phyloP scores from a whole-genome alignment of 805 yeast species.

The Hyphopichia homilentoma region DNA sequence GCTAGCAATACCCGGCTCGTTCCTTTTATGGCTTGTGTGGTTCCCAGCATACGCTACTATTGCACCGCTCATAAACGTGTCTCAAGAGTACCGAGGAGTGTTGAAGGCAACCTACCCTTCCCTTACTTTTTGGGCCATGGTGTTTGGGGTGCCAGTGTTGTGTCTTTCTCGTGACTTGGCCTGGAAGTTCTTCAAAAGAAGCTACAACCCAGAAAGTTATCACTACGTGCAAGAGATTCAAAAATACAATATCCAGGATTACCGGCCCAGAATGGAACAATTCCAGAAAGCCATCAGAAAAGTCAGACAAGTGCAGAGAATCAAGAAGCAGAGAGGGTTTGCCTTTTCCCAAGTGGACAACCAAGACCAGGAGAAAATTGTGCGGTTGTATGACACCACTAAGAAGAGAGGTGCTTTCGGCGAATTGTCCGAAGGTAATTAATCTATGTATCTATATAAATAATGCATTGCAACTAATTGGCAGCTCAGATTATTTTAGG shows the following conservation, averaged over 20 bases:
- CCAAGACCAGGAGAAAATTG: conserved; percentile 87
- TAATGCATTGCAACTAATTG: no score
- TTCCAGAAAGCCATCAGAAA: conserved; percentile 96
- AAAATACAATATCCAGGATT: conserved; percentile 88
- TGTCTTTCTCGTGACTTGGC: conserved; percentile 84
- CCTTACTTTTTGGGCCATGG: conserved; percentile 77
- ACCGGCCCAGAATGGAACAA: conserved; percentile 93
- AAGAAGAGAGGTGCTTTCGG: conserved; percentile 76
- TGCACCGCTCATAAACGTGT: conserved; percentile 80
- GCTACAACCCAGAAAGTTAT: conserved; percentile 86
- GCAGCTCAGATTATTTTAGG: no score
- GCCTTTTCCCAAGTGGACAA: conserved; percentile 93
- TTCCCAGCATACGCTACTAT: conserved; percentile 84
- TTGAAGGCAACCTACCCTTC: conserved; percentile 73
- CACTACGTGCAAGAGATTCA: conserved; percentile 97
- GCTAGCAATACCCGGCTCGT: conserved; percentile 92
- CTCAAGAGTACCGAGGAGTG: conserved; percentile 82
- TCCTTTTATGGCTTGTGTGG: conserved; percentile 74
- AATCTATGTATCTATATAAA: neutral
- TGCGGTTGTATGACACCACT: conserved; percentile 94
- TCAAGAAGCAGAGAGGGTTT: conserved; percentile 97
- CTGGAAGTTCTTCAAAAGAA: conserved; percentile 93
- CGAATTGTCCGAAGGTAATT: conserved; percentile 28
- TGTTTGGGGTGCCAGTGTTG: conserved; percentile 68
- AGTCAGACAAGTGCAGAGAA: conserved; percentile 96